Evolutionary conservation across 129 eudicot species (phyloP).

Genomic region (Chrysanthemum seticuspe): DNA sequence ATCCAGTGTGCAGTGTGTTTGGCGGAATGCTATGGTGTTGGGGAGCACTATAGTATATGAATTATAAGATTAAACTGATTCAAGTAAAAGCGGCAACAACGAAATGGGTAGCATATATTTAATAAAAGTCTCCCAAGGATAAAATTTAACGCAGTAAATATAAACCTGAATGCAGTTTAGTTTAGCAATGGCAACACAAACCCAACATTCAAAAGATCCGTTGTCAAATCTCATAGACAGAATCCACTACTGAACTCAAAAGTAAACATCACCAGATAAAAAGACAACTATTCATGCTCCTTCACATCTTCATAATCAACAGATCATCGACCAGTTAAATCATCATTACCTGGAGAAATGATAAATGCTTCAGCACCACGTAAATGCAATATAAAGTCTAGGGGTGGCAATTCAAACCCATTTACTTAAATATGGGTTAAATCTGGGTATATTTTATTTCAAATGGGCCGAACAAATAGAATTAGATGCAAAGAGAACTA

Average conservation of each 20-base stretch:
- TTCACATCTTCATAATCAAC: neutral
- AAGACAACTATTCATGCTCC: neutral
- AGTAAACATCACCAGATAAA: slow-evolving; percentile 6
- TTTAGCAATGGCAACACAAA: slow-evolving; percentile 4
- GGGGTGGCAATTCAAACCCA: neutral
- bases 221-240: slow-evolving; percentile 2
- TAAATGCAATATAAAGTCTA: neutral
- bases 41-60: neutral
- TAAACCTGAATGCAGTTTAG: slow-evolving; percentile 3
- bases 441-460: too few species aligned
- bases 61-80: neutral
- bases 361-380: slow-evolving; percentile 2
- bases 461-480: too few species aligned
- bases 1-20: too few species aligned
- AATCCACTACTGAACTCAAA: slow-evolving; percentile 20
- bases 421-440: too few species aligned
- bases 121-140: neutral
- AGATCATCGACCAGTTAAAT: slow-evolving; percentile 10
- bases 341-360: slow-evolving; percentile 11
- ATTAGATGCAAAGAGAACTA: too few species aligned
- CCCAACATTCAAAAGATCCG: neutral
- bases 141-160: neutral
- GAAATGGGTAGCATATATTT: neutral
- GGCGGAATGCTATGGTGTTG: neutral
- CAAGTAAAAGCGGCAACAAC: neutral